Conservation (phyloP, 768 basidiomycete species). For the Daedalea quercina region DNA sequence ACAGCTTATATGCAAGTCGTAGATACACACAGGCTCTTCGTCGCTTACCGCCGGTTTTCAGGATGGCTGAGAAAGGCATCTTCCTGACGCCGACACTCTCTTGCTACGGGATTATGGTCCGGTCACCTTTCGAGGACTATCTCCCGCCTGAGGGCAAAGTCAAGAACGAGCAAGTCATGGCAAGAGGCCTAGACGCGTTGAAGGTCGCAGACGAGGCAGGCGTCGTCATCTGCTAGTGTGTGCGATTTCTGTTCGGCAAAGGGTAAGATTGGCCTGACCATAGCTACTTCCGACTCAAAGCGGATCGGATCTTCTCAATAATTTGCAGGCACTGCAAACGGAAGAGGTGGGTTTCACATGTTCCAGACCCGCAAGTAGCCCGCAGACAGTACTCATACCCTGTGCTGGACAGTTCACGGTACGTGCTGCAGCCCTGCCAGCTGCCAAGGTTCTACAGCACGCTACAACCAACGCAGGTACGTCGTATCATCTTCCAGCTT, state of each 20-base stretch:
- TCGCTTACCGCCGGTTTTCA: neutral
- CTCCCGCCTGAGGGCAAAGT: slow-evolving; percentile 29
- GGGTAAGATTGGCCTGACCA: neutral
- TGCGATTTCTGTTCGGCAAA: slow-evolving; percentile 6
- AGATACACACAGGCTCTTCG: neutral
- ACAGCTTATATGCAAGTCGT: slow-evolving; percentile 30
- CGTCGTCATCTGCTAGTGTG: slow-evolving; percentile 34
- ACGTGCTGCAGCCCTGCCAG: slow-evolving; percentile 28
- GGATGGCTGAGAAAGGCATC: slow-evolving; percentile 35
- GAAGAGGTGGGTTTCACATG: slow-evolving; percentile 21
- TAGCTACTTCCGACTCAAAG: neutral
- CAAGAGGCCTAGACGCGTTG: slow-evolving; percentile 32
- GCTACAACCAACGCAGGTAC: slow-evolving; percentile 34
- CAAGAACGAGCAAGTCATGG: slow-evolving; percentile 37
- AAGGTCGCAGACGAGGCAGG: slow-evolving; percentile 34
- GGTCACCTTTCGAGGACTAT: slow-evolving; percentile 35
- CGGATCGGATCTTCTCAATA: slow-evolving; percentile 38
- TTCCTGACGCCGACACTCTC: slow-evolving; percentile 38
- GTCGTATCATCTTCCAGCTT: neutral
- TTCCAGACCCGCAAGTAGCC: neutral
- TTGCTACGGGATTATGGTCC: slow-evolving; percentile 36
- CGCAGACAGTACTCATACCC: neutral
- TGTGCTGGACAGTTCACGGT: slow-evolving; percentile 25
- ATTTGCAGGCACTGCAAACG: slow-evolving; percentile 61
- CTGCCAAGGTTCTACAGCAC: slow-evolving; percentile 30